A percentile compares a stretch with the other conserved stretches of the same genome.
phyloP scores from a whole-genome alignment of 148 eudicot genomes.

The Arctostaphylos glauca region DNA sequence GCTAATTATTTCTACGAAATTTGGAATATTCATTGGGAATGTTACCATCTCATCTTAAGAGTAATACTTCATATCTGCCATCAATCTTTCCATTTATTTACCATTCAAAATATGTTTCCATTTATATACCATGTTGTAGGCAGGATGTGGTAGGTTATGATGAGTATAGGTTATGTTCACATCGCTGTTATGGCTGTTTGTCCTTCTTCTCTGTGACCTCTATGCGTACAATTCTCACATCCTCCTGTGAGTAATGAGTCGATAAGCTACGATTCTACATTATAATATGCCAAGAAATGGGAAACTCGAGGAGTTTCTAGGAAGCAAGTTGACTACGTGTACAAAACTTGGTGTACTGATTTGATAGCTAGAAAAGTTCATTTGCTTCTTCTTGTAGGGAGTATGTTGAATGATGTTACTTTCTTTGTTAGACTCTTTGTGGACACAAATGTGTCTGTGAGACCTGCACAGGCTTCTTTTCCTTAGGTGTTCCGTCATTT shows the following conservation, averaged over 20 bases:
- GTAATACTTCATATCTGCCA: background rate
- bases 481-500: background rate
- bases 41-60: background rate
- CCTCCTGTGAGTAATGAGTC: background rate
- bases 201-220: background rate
- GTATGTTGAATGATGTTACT: background rate
- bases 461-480: background rate
- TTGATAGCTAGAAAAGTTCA: background rate
- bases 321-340: background rate
- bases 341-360: background rate
- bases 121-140: background rate
- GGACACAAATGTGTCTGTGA: background rate
- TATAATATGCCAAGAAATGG: background rate
- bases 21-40: background rate
- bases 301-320: background rate
- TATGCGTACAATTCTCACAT: background rate
- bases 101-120: background rate
- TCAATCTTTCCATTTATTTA: background rate
- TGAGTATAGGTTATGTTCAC: background rate
- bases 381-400: constrained; percentile 1
- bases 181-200: background rate
- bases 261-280: background rate
- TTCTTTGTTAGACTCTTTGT: constrained; percentile 1
- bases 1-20: background rate
- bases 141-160: background rate